Evolutionary conservation across 192 early-diverging fungal species (phyloP), one percentile per base, ranked within the genome.

Genomic region (Mortierella antarctica): DNA sequence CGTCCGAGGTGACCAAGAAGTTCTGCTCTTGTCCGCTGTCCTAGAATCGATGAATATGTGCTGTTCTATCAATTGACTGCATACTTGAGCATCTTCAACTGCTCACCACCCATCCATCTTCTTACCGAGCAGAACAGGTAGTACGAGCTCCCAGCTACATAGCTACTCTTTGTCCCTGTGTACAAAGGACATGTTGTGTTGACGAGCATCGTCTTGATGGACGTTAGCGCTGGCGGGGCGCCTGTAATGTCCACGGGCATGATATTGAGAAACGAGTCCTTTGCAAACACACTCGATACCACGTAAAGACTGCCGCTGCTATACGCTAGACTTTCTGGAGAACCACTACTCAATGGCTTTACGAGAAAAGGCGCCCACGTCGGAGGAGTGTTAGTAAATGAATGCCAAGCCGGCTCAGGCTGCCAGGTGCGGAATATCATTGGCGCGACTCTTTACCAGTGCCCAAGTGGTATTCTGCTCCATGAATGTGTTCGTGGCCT

Each of bases 81-180:
- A 31, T 31, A 31, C 31, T 31, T 31, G 31, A 31, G 3, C 31
- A 31, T 3, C 31, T 1, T 31, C 31, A 31, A 31, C 31, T 31
- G 31, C 31, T 31, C 31, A 31, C 31, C 1, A 2, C 31, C 31
- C 31, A 31, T 31, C n/a, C 14, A 23, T 54, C 21, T 54, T 56
- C 54, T 42, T 62, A 62, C 60, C 15, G 58, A 59, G 44, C 68
- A 70, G 18, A 61, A 46, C 13, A 70, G 4, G 23, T 61, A 70
- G 48, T 70, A 61, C 21, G 52, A n/a, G 10, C 41, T 53, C 17
- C 59, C 68, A 44, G 42, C 11, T 17, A 54, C 50, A 10, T 12
- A 7, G 3, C 46, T 31, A 23, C 42, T 57, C 21, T 59, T 4
- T 2, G 46, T 14, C 10, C 21, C 48, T 7, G 23, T 7, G 20